Evolutionary conservation across 768 basidiomycete species (phyloP), one percentile per base, ranked within the genome.

Genomic region (Rhizopogon rudus): DNA sequence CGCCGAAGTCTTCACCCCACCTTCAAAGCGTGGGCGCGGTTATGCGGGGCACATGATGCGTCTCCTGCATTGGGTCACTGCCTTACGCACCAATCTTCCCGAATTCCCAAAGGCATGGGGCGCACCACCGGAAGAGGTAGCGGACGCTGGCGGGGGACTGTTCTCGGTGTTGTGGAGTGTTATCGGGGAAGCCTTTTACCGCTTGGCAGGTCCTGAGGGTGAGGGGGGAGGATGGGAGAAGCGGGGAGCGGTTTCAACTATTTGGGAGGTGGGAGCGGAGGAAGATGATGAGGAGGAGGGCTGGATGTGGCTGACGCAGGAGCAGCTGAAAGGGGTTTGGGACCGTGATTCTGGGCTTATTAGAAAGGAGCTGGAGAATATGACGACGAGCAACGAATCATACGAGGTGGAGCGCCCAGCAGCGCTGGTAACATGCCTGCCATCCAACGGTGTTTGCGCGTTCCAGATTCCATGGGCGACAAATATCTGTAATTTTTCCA

Each of bases 1-100:
- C 41, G 82, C 82, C 0, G 75, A 75, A 3, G 82, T 86, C 8
- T 87, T 76, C 64, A 84, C 83, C 5, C 79, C 80, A 14, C 63
- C 72, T 0, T 53, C 61, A 31, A 73, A 82, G 17, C 76, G 82
- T 52, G 69, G 75, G 10, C 77, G 77, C 51, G 84, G 86, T 17
- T 86, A 84, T 57, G 83, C 79, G 9, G 63, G 65, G 10, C 81
- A 83, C 57, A 83, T 86, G 83, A 83, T 86, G 83, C 72, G 77
- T 13, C 74, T 87, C 22, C 53, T 87, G 37, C 84, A 87, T 61
- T 80, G 77, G 76, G 75, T 81, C 12, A 66, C 80, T 39, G 78
- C 77, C 5, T 69, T 72, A 12, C 29, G 60, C 54, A 49, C 50
- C 46, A 44, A 58, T 60, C 73, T 72, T 59, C 71, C 62, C 8